Evolutionary conservation across 179 eudicot genomes (phyloP), one percentile per base, ranked within the genome.

Genomic region (Drosera spatulata): DNA sequence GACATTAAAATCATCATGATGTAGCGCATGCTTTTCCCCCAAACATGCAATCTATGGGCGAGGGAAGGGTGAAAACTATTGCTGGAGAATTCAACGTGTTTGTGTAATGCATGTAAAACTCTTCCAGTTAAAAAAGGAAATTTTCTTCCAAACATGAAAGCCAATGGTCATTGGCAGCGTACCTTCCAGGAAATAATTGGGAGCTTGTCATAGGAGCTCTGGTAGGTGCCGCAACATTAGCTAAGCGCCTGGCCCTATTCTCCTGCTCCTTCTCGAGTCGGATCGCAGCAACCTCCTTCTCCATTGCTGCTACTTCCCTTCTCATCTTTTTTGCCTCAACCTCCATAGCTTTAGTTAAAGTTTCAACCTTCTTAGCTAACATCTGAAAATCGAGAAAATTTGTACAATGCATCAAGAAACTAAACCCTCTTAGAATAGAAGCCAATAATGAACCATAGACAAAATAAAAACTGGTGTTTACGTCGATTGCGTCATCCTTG

Each of bases 281-380:
- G 58, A 83, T 66, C 3, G 93, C 77, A 61, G 81, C 67, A 59
- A 88, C 71, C 69, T 88, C 93, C 73, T 85, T 88, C 48, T 83
- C 96, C 96, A 85, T 82, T 11, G 87, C 77, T 54, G 85, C 79
- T 42, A 81, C 78, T 67, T 88, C 85, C 69, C 96, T 81, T 57
- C 89, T 77, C 87, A 79, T 85, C 70, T 75, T 88, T 71, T 79
- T 85, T 9, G 84, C 80, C 80, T 85, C 96, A 39, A 81, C 79
- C 72, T 85, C 96, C 89, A 83, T 88, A 6, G 93, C 96, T 62
- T 77, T 85, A 69, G 68, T 85, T 67, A 88, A 63, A 39, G 85
- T 88, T 55, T 88, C 96, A 39, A 88, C 89, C 75, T 85, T 88
- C 73, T 80, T 88, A 1, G 82, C 77, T 72, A 88, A 59, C 85